A percentile compares a stretch with the other conserved stretches of the same genome.
phyloP scores from a whole-genome alignment of 768 basidiomycete genomes.

The Ephemerocybe angulata region DNA sequence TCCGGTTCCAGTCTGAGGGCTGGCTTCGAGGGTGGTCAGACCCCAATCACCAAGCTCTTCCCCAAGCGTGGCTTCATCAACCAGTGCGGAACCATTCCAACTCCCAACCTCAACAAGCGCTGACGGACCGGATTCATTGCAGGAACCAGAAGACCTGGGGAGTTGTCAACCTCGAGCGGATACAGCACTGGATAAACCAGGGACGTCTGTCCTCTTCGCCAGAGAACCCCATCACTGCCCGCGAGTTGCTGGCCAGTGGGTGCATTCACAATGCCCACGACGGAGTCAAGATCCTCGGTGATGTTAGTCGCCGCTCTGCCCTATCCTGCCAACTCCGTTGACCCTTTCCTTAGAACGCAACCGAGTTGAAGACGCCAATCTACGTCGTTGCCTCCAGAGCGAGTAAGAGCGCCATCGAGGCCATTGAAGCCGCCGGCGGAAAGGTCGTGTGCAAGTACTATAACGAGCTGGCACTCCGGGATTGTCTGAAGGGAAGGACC shows the following conservation, averaged over 20 bases:
- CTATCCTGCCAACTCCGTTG: constrained; percentile 3
- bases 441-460: constrained; percentile 88
- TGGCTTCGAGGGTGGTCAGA: constrained; percentile 96
- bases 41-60: constrained; percentile 83
- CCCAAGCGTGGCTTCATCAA: constrained; percentile 96
- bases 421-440: constrained; percentile 80
- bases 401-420: constrained; percentile 79
- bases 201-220: constrained; percentile 76
- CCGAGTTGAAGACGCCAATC: constrained; percentile 64
- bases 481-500: constrained; percentile 67
- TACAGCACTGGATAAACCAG: constrained; percentile 89
- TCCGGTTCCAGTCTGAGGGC: constrained; percentile 80
- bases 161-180: constrained; percentile 79
- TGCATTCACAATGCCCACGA: constrained; percentile 86
- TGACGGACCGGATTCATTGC: background rate
- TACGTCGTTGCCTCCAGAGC: constrained; percentile 83
- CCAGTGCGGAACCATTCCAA: constrained; percentile 52
- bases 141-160: constrained; percentile 78
- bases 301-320: constrained; percentile 46
- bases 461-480: constrained; percentile 79
- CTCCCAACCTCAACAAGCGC: background rate
- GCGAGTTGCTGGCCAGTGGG: constrained; percentile 78
- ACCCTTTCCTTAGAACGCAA: constrained; percentile 48
- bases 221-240: constrained; percentile 83
- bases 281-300: constrained; percentile 88